Base-by-base conservation (phyloP, 176 grass and related monocot species). In the Elaeis guineensis region DNA sequence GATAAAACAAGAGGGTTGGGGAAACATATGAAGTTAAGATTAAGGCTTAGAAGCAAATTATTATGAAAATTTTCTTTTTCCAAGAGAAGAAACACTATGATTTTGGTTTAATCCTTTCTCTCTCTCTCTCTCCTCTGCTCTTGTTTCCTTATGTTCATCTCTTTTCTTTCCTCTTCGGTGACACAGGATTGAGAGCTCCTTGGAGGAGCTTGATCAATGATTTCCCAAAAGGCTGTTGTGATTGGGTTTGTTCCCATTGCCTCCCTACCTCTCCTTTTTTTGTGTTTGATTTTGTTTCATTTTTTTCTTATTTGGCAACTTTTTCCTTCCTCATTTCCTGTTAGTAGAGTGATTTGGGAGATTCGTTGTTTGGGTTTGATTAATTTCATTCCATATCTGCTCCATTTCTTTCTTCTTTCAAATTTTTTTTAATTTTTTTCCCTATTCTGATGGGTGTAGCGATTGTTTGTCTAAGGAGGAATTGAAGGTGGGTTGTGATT, bases 171-270 rank as follows among this genome's bases (percentile, higher is more conserved):
- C 8, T 8, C 32, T 35, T 35, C 32, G 32, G 32, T 35, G 32
- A 35, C 32, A 7, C 11, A 7, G 32, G 32, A 35, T 7, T 35
- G 32, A 30, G 29, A 35, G 32, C 32, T 35, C 32, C 32, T 28
- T 6, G 51, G 68, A 21, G 55, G 29, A 18, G 17, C 11, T 49
- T 57, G 50, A 28, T 60, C 39, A 52, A 60, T 71, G 68, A 16
- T 51, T 16, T 25, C 56, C 32, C 8, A 9, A 35, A 7, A 1
- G 4, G 32, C 16, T 20, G 25, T 21, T 57, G 3, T 26, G 25
- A 35, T 35, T 35, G 32, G 32, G 28, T 20, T 57, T 22, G 5
- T 26, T 21, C 5, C 23, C 17, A n/a, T 58, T 4, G 6, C 17
- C 19, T 58, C 11, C 23, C 29, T 5, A 18, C 32, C 32, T 35